Percentiles rank a stretch among this genome's conserved stretches.
Conservation (phyloP, 2,329 filamentous ascomycete species). For the Colletotrichum euphorbiae region DNA sequence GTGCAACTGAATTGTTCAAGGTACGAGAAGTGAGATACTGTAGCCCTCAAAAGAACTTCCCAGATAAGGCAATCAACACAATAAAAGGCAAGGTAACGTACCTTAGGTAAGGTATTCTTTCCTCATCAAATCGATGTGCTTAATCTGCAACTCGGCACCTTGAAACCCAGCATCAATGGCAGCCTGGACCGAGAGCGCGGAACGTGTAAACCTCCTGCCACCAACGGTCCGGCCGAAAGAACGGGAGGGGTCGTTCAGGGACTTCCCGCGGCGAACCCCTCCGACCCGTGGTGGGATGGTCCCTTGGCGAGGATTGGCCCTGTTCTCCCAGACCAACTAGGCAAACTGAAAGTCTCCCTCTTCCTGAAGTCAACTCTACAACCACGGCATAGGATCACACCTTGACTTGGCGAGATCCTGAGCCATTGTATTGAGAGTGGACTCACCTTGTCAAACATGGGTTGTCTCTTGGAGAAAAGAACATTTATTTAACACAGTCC, state of each 20-base stretch:
- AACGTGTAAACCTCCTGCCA: neutral
- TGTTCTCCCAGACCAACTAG: neutral
- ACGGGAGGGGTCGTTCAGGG: conserved; percentile 30
- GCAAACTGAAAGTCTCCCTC: conserved; percentile 3
- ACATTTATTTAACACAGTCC: too few species aligned
- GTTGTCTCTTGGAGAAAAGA: too few species aligned
- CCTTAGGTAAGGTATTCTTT: too few species aligned
- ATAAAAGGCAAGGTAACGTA: too few species aligned
- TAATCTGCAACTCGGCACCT: too few species aligned
- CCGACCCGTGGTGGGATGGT: conserved; percentile 22
- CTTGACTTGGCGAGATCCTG: too few species aligned
- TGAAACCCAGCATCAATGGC: too few species aligned
- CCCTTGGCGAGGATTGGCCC: conserved; percentile 27
- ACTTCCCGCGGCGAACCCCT: conserved; percentile 27
- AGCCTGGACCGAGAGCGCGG: too few species aligned
- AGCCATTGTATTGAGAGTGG: too few species aligned
- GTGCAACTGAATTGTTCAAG: neutral
- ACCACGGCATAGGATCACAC: neutral
- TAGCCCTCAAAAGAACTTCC: neutral
- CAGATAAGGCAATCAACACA: too few species aligned
- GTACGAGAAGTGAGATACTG: neutral
- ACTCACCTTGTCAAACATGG: too few species aligned
- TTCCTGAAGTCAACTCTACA: neutral
- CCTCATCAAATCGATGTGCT: too few species aligned
- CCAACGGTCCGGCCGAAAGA: conserved; percentile 15